Evolutionary conservation across 2,329 filamentous ascomycete species (phyloP).

Genomic region (Sporothrix mexicana): DNA sequence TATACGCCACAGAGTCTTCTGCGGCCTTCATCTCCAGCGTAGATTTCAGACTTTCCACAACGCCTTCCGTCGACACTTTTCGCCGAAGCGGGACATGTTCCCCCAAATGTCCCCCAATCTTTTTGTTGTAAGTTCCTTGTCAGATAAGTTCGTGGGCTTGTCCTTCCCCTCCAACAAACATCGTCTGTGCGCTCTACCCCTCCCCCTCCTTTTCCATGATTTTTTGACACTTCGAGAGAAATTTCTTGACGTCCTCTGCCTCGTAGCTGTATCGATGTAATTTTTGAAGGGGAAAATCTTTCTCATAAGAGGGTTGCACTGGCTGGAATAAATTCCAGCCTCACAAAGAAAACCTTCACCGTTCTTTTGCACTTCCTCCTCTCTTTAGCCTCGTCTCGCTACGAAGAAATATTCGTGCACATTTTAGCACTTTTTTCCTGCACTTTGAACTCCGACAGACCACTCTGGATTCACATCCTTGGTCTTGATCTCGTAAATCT

Average conservation of each 20-base stretch:
- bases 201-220: slow-evolving; percentile 23
- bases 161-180: background rate
- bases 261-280: background rate
- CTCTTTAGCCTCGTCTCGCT: background rate
- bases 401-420: background rate
- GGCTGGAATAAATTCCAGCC: background rate
- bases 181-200: slow-evolving; percentile 9
- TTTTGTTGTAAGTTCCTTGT: background rate
- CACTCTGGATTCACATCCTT: background rate
- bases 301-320: background rate
- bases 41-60: slow-evolving; percentile 24
- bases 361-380: slow-evolving; percentile 13
- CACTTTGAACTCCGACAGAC: background rate
- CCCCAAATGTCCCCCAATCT: background rate
- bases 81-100: slow-evolving; percentile 6
- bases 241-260: background rate
- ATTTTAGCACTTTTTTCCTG: background rate
- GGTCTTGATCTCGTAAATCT: background rate
- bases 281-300: background rate
- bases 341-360: background rate
- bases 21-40: slow-evolving; percentile 17
- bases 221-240: background rate
- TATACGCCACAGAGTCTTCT: background rate
- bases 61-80: background rate
- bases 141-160: too few relatives aligned